Conservation (phyloP, 2,329 filamentous ascomycete genomes). For the Coniosporium tulheliwenetii region DNA sequence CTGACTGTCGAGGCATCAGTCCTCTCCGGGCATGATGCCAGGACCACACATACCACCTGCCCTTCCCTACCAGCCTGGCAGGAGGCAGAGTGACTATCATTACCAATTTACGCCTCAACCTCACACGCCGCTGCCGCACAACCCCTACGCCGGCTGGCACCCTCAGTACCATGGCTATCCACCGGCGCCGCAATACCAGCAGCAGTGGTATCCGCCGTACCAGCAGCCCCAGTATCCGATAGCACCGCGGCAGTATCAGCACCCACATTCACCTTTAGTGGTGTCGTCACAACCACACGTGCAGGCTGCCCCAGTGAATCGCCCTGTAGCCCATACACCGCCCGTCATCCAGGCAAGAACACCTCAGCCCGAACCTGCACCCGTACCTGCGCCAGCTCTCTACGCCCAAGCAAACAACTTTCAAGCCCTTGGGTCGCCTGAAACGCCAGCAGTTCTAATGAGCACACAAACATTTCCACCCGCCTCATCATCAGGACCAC, state of each 20-base stretch:
- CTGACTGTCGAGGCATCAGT: conserved; percentile 20
- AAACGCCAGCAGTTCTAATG: conserved; percentile 17
- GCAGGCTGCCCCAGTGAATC: conserved; percentile 29
- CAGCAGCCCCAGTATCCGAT: conserved; percentile 19
- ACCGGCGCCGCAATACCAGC: conserved; percentile 19
- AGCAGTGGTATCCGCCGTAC: conserved; percentile 21
- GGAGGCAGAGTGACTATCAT: conserved; percentile 24
- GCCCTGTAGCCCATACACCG: conserved; percentile 18
- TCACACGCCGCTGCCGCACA: conserved; percentile 21
- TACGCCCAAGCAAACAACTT: conserved; percentile 2
- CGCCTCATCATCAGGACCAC: too few relatives aligned
- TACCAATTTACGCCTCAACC: conserved; percentile 13
- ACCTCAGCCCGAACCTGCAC: conserved; percentile 6
- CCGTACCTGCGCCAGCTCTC: neutral
- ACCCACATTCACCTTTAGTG: conserved; percentile 25
- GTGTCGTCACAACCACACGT: conserved; percentile 29
- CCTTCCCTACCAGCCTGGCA: conserved; percentile 21
- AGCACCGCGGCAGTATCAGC: conserved; percentile 18
- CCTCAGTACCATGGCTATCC: conserved; percentile 23
- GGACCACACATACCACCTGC: conserved; percentile 37
- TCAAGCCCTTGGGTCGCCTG: conserved; percentile 3
- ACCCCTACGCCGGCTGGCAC: conserved; percentile 18
- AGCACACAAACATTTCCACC: conserved; percentile 13
- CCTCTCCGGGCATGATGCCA: conserved; percentile 57
- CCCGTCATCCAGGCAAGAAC: conserved; percentile 3